Evolutionary conservation across 345 rosid species (phyloP).

Genomic region (Lepidium aucheri): DNA sequence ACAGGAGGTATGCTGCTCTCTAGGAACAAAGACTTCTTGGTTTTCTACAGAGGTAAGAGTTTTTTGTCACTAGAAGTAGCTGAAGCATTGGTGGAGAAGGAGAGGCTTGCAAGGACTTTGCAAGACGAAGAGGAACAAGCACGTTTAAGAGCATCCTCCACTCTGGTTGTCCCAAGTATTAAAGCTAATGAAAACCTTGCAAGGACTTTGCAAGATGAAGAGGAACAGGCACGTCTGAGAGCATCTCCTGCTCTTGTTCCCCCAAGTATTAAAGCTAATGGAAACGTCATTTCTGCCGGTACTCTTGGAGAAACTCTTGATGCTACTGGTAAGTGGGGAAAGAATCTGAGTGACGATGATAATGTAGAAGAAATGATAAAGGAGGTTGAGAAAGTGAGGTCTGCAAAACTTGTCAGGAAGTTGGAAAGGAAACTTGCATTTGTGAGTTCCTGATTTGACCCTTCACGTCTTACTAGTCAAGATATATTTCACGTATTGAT

Average conservation of each 20-base stretch:
- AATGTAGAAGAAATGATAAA: conserved; percentile 46
- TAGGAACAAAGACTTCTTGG: conserved; percentile 85
- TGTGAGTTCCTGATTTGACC: conserved; percentile 44
- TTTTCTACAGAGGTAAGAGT: conserved; percentile 87
- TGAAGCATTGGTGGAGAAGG: conserved; percentile 73
- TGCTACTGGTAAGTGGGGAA: conserved; percentile 81
- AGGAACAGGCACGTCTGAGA: conserved; percentile 76
- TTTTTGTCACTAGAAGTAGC: conserved; percentile 71
- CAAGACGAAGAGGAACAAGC: conserved; percentile 95
- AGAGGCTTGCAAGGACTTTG: conserved; percentile 53
- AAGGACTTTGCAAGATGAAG: conserved; percentile 51
- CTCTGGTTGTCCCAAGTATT: conserved; percentile 35
- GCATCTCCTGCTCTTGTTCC: conserved; percentile 55
- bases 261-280: conserved; percentile 28
- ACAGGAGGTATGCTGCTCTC: conserved; percentile 83
- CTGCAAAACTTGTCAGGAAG: conserved; percentile 54
- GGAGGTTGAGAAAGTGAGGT: conserved; percentile 65
- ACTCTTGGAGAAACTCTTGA: conserved; percentile 82
- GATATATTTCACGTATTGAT: neutral
- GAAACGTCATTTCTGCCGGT: conserved; percentile 55
- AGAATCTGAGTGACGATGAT: conserved; percentile 43
- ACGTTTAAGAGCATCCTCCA: conserved; percentile 69
- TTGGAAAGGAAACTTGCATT: conserved; percentile 64
- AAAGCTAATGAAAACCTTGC: conserved; percentile 31
- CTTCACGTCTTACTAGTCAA: conserved; percentile 1